These are phyloP conservation scores for Nakaseomyces kungkrabaensis DNA, from an alignment of 1,139 yeast genomes.

Conservation along the genomic window DNA sequence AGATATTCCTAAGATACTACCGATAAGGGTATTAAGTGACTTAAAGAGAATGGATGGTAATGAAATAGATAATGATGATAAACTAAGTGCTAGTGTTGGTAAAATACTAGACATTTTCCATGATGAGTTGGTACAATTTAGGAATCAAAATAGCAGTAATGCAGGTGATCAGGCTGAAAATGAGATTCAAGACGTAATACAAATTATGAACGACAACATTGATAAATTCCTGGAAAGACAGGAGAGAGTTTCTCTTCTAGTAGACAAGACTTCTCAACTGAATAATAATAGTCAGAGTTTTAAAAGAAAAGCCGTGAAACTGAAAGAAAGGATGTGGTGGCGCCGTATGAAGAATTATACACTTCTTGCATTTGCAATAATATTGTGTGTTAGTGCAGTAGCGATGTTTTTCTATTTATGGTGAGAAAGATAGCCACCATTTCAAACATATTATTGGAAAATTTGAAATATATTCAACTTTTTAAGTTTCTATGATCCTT, in stretches of 20 bases:
- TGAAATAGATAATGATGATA: conserved; percentile 15
- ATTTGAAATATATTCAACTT: not conserved
- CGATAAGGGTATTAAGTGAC: conserved; percentile 26
- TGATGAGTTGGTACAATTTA: conserved; percentile 23
- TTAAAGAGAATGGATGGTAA: conserved; percentile 15
- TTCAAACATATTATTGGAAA: too few relatives aligned
- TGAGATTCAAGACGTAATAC: conserved; percentile 30
- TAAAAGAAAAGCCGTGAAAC: conserved; percentile 57
- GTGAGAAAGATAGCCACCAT: conserved; percentile 1
- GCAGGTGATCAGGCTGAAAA: conserved; percentile 11
- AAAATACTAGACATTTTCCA: conserved; percentile 25
- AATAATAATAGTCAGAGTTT: conserved; percentile 62
- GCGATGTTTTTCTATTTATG: conserved; percentile 17
- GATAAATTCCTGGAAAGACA: conserved; percentile 68
- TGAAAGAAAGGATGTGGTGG: conserved; percentile 63
- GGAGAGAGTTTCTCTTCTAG: conserved; percentile 63
- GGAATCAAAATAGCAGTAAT: conserved; percentile 13
- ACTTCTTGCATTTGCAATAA: conserved; percentile 16
- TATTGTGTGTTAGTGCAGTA: conserved; percentile 17
- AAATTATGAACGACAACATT: conserved; percentile 59
- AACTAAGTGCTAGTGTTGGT: conserved; percentile 15
- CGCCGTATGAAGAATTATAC: conserved; percentile 30
- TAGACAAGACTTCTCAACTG: conserved; percentile 71
- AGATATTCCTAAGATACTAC: conserved; percentile 25
- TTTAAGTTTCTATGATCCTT: not conserved